Evolutionary conservation across 352 stramenopile species (phyloP), one percentile per base, ranked within the genome.

Genomic region (Pythium pyrilobum): DNA sequence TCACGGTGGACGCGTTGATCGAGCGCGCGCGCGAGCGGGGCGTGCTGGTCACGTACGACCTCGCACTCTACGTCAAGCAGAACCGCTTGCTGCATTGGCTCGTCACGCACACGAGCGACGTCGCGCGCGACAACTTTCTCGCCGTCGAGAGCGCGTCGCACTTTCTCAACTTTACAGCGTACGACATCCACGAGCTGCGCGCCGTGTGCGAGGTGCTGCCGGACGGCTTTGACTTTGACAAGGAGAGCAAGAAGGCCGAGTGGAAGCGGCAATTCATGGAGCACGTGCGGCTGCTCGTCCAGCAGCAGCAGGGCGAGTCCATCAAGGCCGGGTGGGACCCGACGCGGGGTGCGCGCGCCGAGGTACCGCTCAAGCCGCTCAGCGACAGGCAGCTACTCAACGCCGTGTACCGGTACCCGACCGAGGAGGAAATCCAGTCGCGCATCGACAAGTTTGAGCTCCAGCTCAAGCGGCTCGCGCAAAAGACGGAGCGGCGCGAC

Each of bases 1-100:
- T 92, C 27, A 84, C 59, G 2, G 55, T 87, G 2, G 78, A 92
- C 10, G 13, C 28, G 3, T 57, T 89, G 2, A 69, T 89, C n/a
- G 69, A 70, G 24, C 59, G 61, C 31, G 75, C 78, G 9, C 52
- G 52, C 5, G 27, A 39, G 2, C 47, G 47, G 13, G 56, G 55
- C 4, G 69, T 81, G 18, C 66, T 92, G n/a, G 86, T 73, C 63
- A 86, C 81, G 16, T 82, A 84, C 51, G 81, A 92, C 31, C 58
- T 92, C 27, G 79, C 75, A 32, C 52, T 69, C 6, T 92, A 92
- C 62, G 58, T 92, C 57, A 92, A 92, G 61, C 73, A 82, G 41
- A 90, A 92, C 48, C 69, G 71, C 9, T 69, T 90, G 20, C 59
- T 92, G 29, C 81, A 90, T 25, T 92, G 81, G 79, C 46, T 92